Percentiles rank a stretch among this genome's conserved stretches.
Evolutionary conservation across 495 filamentous ascomycete genomes (phyloP).

Genomic region (Hypomontagnella submonticulosa): DNA sequence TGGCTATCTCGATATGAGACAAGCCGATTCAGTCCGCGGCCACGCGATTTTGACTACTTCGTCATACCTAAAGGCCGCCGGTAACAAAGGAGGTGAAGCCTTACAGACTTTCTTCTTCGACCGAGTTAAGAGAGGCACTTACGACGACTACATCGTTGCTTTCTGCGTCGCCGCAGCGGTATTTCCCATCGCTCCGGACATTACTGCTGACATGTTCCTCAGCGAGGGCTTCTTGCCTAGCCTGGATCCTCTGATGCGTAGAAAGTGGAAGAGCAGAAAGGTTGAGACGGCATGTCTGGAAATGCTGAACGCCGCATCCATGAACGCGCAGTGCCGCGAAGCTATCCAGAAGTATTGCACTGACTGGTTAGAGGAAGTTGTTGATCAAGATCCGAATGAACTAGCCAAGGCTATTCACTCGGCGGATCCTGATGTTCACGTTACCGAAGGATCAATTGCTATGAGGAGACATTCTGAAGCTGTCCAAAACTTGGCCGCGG

Average conservation of each 20-base stretch:
- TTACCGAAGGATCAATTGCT: conserved; percentile 55
- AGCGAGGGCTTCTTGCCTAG: conserved; percentile 81
- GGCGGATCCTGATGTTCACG: conserved; percentile 50
- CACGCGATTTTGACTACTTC: conserved; percentile 81
- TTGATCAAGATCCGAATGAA: conserved; percentile 72
- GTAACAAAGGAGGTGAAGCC: conserved; percentile 70
- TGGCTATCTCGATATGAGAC: conserved; percentile 78
- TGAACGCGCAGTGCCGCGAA: conserved; percentile 80
- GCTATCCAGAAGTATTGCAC: conserved; percentile 81
- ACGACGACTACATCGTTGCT: conserved; percentile 73
- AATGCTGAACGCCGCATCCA: conserved; percentile 89
- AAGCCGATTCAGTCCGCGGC: conserved; percentile 71
- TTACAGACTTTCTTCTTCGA: conserved; percentile 74
- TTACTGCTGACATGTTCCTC: conserved; percentile 79
- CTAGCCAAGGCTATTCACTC: conserved; percentile 61
- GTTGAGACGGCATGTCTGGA: conserved; percentile 86
- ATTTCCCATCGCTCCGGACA: conserved; percentile 82
- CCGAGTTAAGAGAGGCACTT: conserved; percentile 59
- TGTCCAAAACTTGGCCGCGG: conserved; percentile 76
- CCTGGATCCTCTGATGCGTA: conserved; percentile 75
- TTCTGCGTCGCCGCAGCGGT: conserved; percentile 89
- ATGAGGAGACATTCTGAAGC: conserved; percentile 62
- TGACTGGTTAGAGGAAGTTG: conserved; percentile 82
- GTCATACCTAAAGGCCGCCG: conserved; percentile 81
- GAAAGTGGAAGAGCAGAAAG: conserved; percentile 77